phyloP scores from a whole-genome alignment of 371 early-diverging fungal genomes.

The Apophysomyces variabilis region DNA sequence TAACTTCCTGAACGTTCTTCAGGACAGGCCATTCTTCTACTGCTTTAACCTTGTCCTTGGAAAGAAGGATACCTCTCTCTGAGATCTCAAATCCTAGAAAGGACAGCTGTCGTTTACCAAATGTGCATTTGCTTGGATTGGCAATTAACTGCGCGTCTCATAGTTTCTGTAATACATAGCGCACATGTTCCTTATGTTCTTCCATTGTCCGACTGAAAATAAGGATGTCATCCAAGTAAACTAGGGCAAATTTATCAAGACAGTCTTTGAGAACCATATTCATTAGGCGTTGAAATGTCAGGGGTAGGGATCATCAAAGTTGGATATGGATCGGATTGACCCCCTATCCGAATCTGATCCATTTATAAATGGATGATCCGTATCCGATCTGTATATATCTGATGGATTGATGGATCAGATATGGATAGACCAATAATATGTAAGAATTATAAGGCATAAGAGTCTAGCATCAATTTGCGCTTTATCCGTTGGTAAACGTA shows the following conservation, averaged over 20 bases:
- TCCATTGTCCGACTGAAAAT: conserved; percentile 54
- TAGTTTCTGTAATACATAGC: conserved; percentile 39
- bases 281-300: conserved; percentile 36
- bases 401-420: too few species aligned
- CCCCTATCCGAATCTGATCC: too few species aligned
- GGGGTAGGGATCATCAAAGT: too few species aligned
- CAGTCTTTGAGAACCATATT: conserved; percentile 32
- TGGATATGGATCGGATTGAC: too few species aligned
- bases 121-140: conserved; percentile 62
- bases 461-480: too few species aligned
- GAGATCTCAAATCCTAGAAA: conserved; percentile 51
- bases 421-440: too few species aligned
- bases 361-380: too few species aligned
- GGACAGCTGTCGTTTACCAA: conserved; percentile 32
- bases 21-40: neutral
- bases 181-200: conserved; percentile 50
- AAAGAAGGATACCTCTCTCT: conserved; percentile 29
- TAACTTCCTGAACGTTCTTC: too few species aligned
- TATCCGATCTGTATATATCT: too few species aligned
- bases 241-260: conserved; percentile 39
- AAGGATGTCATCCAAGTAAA: conserved; percentile 65
- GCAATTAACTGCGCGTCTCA: conserved; percentile 32
- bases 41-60: conserved; percentile 32
- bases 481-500: too few species aligned
- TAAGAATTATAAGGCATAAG: too few species aligned